Evolutionary conservation across 208 protist genomes (phyloP), one percentile per base, ranked within the genome.

Genomic region (Crithidia thermophila): DNA sequence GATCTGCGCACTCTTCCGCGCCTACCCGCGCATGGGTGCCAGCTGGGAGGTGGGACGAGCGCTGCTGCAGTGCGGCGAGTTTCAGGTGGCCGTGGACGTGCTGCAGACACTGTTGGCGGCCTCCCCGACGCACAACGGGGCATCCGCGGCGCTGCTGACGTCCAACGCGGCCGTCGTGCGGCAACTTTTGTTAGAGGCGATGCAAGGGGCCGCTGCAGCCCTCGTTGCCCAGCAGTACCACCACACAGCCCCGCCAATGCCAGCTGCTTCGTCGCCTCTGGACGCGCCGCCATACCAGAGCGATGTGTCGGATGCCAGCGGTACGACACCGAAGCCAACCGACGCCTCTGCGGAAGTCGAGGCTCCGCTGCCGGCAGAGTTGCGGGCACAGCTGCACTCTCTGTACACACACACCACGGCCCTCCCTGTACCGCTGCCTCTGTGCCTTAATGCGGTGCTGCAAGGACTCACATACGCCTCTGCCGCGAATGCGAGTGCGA

Each of bases 21-120:
- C 53, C 8, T 85, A 81, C 61, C 85, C 84, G 13, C 36, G 33
- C 5, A 75, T 94, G 39, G 84, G 82, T n/a, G 69, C 76, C 3
- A 84, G 76, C 53, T 94, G 84, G 88, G 88, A 94, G 59, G 76
- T 84, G 14, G 85, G 80, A 3, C 66, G 77, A 30, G 79, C 85
- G 23, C 51, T 90, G 36, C 49, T 85, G 36, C 68, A 76, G 33
- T 67, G 72, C n/a, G 79, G 79, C 21, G 64, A 77, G 23, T 68
- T 80, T 64, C 49, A 45, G 14, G 81, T 61, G 14, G 88, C 88
- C 9, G 40, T 94, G 14, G 39, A 16, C 27, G 75, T 79, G 21
- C 78, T 89, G 36, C 45, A 67, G 49, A 31, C 69, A 23, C 73
- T 91, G 31, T 53, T 94, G 39, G 47, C 56, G 34, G 8, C 53